phyloP scores from a whole-genome alignment of 768 basidiomycete species.

The Epithele typhae region DNA sequence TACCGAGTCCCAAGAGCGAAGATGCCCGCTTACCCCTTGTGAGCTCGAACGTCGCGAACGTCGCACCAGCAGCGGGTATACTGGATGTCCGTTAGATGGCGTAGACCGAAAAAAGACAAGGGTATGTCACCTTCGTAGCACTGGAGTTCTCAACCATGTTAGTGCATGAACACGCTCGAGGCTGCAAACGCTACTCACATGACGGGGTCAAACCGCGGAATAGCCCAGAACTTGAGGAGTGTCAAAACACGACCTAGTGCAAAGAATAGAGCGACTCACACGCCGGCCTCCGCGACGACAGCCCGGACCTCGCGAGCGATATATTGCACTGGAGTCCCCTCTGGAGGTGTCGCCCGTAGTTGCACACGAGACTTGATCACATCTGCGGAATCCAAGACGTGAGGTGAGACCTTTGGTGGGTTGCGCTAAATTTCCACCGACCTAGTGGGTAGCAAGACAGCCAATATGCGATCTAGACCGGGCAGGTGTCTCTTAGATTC shows the following conservation, averaged over 20 bases:
- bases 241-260: neutral
- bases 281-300: slow-evolving; percentile 67
- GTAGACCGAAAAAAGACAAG: too few species aligned
- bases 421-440: slow-evolving; percentile 24
- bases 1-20: neutral
- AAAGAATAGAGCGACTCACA: slow-evolving; percentile 41
- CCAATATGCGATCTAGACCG: slow-evolving; percentile 80
- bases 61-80: slow-evolving; percentile 88
- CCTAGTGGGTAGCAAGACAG: slow-evolving; percentile 87
- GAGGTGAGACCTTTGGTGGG: too few species aligned
- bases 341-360: slow-evolving; percentile 68
- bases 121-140: slow-evolving; percentile 65
- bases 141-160: slow-evolving; percentile 29
- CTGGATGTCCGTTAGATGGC: too few species aligned
- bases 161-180: neutral
- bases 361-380: slow-evolving; percentile 92
- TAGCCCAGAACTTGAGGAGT: slow-evolving; percentile 48
- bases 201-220: slow-evolving; percentile 76
- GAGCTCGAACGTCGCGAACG: slow-evolving; percentile 86
- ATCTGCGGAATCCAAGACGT: slow-evolving; percentile 38
- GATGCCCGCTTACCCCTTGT: slow-evolving; percentile 55
- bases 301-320: slow-evolving; percentile 65
- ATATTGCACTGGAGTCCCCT: slow-evolving; percentile 70
- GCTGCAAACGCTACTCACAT: slow-evolving; percentile 40
- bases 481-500: neutral